These are phyloP conservation scores for Blastobotrys petasosporus DNA, from an alignment of 1,139 yeast genomes.

Conservation along the genomic window DNA sequence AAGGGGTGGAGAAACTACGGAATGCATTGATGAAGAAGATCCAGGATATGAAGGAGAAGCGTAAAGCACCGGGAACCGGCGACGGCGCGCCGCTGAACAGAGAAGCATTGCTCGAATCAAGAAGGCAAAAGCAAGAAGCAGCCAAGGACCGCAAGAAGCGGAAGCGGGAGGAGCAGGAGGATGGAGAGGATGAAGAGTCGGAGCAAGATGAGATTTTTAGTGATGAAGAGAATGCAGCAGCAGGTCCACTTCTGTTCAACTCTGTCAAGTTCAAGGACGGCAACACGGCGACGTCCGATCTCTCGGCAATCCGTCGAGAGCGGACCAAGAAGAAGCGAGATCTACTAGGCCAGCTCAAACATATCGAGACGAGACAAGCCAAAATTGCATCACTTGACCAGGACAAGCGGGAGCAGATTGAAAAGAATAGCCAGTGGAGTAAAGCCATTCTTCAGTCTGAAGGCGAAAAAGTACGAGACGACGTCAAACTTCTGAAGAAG, in stretches of 20 bases:
- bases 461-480: slow-evolving; percentile 82
- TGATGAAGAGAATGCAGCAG: slow-evolving; percentile 32
- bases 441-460: slow-evolving; percentile 80
- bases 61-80: slow-evolving; percentile 87
- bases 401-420: slow-evolving; percentile 54
- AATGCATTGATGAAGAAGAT: slow-evolving; percentile 71
- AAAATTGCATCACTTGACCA: slow-evolving; percentile 56
- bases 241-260: slow-evolving; percentile 53
- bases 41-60: slow-evolving; percentile 59
- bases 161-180: slow-evolving; percentile 24
- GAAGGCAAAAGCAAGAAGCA: slow-evolving; percentile 37
- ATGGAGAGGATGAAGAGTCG: slow-evolving; percentile 15
- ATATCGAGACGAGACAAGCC: slow-evolving; percentile 67
- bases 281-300: slow-evolving; percentile 70
- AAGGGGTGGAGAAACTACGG: slow-evolving; percentile 54
- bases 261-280: slow-evolving; percentile 83
- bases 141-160: slow-evolving; percentile 40
- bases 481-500: slow-evolving; percentile 79
- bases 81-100: slow-evolving; percentile 70
- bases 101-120: slow-evolving; percentile 38
- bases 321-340: slow-evolving; percentile 83
- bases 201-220: slow-evolving; percentile 14
- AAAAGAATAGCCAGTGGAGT: slow-evolving; percentile 80
- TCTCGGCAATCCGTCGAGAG: slow-evolving; percentile 53
- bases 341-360: slow-evolving; percentile 71